Evolutionary conservation across 2,329 filamentous ascomycete species (phyloP), one percentile per base, ranked within the genome.

Genomic region (Macroventuria anomochaeta): DNA sequence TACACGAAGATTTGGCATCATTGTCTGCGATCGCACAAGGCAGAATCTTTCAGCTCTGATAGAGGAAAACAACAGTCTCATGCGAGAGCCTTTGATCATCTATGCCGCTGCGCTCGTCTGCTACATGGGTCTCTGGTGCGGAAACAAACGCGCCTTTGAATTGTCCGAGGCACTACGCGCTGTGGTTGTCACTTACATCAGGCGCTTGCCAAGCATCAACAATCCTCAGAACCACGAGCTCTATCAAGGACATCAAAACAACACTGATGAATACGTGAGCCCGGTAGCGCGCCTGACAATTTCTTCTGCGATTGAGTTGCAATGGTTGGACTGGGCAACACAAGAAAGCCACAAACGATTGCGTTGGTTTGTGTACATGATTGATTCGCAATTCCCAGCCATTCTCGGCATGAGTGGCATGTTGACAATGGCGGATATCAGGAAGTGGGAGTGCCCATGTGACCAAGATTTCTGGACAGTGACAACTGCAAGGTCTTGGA

Each of bases 61-160:
- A 33, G 51, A 54, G 25, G 38, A 36, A 20, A 33, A 54, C 7
- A 54, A 54, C 26, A 33, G 44, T 10, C 36, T 54, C 12, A 54
- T 54, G 51, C 25, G 51, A 10, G 51, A 54, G 8, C 51, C 51
- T 7, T n/a, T 44, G 8, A 34, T 36, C 5, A 54, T 54, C 11
- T 54, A 54, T 21, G 32, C 51, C 7, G 21, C 18, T 3, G 39
- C 51, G 5, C 29, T 54, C 8, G 44, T 43, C 11, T 54, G 51
- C 26, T 54, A 40, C 34, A 54, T 54, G 51, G 51, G 51, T 6
- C 44, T 54, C 13, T 54, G 51, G 51, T 54, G 51, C 15, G 51
- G 51, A 11, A 54, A 54, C 21, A 54, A 54, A 13, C 51, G 51
- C 7, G 44, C 51, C 21, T 54, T 54, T 13, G 51, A 54, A 26